Evolutionary conservation across 1,284 basidiomycete genomes (phyloP).

Genomic region (Melampsora larici-populina): DNA sequence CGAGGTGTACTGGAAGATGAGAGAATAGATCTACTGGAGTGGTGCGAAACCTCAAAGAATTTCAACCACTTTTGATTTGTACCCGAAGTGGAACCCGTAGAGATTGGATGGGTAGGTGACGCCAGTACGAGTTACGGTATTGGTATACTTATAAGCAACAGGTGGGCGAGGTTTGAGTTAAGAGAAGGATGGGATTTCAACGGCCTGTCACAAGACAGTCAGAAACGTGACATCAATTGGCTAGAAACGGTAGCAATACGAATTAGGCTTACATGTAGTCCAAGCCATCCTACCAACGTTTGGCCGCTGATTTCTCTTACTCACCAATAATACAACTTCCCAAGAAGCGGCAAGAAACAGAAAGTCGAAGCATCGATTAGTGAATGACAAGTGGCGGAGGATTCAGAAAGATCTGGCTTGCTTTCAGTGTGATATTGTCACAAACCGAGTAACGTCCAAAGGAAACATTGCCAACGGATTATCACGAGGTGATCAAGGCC

Average conservation of each 20-base stretch:
- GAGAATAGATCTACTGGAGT: background rate
- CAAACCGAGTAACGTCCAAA: background rate
- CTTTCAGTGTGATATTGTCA: background rate
- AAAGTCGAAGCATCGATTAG: background rate
- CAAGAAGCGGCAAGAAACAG: background rate
- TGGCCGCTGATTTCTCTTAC: background rate
- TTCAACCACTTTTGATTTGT: background rate
- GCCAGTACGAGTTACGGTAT: slow-evolving; percentile 1
- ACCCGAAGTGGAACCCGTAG: background rate
- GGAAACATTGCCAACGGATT: background rate
- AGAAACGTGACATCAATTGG: too few relatives aligned
- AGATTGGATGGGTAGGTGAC: slow-evolving; percentile 5
- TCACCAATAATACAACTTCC: slow-evolving; percentile 15
- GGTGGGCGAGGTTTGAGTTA: slow-evolving; percentile 6
- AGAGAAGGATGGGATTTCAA: background rate
- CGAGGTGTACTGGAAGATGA: background rate
- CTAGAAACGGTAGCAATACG: slow-evolving; percentile 10
- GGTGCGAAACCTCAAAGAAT: background rate
- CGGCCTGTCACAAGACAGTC: too few relatives aligned
- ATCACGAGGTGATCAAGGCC: too few relatives aligned
- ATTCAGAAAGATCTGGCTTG: slow-evolving; percentile 5
- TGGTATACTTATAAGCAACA: background rate
- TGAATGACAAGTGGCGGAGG: slow-evolving; percentile 17
- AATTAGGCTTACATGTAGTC: background rate
- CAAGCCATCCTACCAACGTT: background rate